Evolutionary conservation across 257 asterid species (phyloP).

Genomic region (Przewalskia tangutica): DNA sequence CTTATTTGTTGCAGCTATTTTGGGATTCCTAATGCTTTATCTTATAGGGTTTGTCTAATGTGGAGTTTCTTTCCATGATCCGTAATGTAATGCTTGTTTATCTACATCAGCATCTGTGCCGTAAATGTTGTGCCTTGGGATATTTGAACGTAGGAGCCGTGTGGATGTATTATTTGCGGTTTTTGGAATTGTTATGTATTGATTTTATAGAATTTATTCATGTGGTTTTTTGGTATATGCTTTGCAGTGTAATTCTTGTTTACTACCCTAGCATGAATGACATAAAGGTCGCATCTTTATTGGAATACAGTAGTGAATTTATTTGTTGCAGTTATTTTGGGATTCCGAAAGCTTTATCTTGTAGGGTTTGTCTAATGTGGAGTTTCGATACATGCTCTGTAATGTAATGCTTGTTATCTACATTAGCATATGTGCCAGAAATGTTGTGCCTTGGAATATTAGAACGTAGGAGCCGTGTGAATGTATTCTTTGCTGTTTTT

Average conservation of each 20-base stretch:
- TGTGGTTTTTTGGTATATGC: no score
- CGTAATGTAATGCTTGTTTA: neutral
- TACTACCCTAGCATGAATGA: neutral
- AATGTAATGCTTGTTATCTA: no score
- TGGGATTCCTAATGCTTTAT: neutral
- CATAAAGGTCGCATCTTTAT: neutral
- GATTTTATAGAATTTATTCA: neutral
- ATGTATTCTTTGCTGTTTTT: no score
- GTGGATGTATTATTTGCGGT: neutral
- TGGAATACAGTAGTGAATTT: neutral
- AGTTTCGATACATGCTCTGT: no score
- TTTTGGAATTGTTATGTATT: neutral
- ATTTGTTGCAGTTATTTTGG: no score
- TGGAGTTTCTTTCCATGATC: neutral
- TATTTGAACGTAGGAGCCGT: neutral
- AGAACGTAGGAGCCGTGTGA: no score
- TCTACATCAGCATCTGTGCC: neutral
- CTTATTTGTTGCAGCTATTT: neutral
- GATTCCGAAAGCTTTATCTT: no score
- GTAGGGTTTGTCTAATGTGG: no score
- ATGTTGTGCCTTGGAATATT: no score
- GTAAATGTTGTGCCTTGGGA: neutral
- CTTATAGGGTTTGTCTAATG: neutral
- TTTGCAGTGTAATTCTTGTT: neutral
- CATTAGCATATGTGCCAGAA: no score